phyloP scores from a whole-genome alignment of 345 rosid species.

The Luvunga scandens region DNA sequence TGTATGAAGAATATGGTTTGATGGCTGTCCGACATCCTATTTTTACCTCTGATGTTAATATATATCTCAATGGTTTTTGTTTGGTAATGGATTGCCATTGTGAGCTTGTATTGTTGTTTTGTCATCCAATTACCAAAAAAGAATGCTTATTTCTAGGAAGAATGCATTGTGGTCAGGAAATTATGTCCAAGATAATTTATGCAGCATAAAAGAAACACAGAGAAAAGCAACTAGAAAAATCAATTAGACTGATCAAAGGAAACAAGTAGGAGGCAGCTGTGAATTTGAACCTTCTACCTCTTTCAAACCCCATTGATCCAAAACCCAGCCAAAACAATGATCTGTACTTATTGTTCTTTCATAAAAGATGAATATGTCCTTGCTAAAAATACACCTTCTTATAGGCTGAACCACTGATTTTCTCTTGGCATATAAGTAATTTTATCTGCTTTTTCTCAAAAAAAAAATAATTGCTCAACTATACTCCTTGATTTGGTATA shows the following conservation, averaged over 20 bases:
- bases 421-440: not conserved
- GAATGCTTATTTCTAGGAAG: not conserved
- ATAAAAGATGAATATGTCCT: not conserved
- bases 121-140: not conserved
- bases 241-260: too few relatives aligned
- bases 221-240: not conserved
- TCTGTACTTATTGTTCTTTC: not conserved
- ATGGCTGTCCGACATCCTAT: not conserved
- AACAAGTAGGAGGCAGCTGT: not conserved
- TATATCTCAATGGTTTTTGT: not conserved
- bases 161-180: too few relatives aligned
- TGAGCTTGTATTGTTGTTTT: not conserved
- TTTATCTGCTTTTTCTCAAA: not conserved
- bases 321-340: not conserved
- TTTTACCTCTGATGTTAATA: not conserved
- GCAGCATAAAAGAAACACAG: not conserved
- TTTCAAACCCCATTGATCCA: not conserved
- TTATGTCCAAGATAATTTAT: not conserved
- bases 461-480: too few relatives aligned
- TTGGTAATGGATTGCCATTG: not conserved
- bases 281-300: not conserved
- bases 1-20: slow-evolving; percentile 4
- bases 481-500: too few relatives aligned
- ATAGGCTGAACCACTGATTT: not conserved
- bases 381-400: not conserved